Percentiles rank a stretch among this genome's conserved stretches.
Evolutionary conservation across 2,329 filamentous ascomycete genomes (phyloP).

Genomic region (Sclerotinia minor): DNA sequence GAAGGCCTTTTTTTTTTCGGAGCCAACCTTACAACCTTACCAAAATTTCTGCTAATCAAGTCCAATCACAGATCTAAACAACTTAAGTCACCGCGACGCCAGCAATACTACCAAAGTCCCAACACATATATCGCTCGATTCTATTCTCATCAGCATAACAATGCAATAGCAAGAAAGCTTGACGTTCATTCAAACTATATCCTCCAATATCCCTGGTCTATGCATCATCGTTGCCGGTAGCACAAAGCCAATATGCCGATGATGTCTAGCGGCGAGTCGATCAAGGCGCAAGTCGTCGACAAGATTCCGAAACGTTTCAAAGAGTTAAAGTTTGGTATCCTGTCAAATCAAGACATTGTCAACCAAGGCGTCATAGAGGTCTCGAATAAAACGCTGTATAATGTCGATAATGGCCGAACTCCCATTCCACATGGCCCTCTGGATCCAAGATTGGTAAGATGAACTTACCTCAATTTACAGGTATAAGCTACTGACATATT

Average conservation of each 20-base stretch:
- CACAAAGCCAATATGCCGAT: conserved; percentile 31
- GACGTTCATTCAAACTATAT: neutral
- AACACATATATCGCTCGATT: neutral
- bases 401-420: conserved; percentile 75
- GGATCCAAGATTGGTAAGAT: conserved; percentile 70
- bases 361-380: conserved; percentile 94
- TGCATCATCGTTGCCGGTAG: conserved; percentile 18
- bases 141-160: neutral
- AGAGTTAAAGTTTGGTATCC: conserved; percentile 89
- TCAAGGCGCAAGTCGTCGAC: conserved; percentile 89
- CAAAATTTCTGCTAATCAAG: conserved; percentile 20
- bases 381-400: conserved; percentile 90
- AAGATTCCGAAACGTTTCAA: conserved; percentile 88
- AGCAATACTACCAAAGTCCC: neutral
- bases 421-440: conserved; percentile 82
- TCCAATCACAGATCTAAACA: neutral
- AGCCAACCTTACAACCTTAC: conserved; percentile 23
- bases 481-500: neutral
- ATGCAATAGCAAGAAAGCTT: conserved; percentile 16
- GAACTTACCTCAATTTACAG: neutral
- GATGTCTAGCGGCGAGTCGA: conserved; percentile 38
- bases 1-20: conserved; percentile 16
- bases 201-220: neutral
- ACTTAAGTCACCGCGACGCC: conserved; percentile 6
- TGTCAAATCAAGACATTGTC: conserved; percentile 91